Evolutionary conservation across 352 stramenopile species (phyloP).

Genomic region (Sclerospora graminicola): DNA sequence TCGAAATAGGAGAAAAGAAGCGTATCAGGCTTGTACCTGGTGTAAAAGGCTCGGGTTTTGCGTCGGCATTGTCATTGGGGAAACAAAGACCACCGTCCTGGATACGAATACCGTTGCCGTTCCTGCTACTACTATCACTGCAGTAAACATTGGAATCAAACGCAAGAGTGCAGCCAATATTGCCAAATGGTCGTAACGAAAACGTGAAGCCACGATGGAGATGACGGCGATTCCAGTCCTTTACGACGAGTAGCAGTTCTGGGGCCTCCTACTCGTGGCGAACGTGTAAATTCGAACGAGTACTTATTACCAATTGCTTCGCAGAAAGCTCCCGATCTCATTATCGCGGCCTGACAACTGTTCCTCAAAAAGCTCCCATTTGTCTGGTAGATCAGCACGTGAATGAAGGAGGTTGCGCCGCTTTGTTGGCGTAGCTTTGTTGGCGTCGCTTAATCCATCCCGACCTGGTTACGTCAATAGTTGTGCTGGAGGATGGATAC

Average conservation of each 20-base stretch:
- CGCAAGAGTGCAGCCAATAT: too few species aligned
- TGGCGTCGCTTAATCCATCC: too few species aligned
- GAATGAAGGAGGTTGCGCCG: too few species aligned
- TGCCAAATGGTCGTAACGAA: slow-evolving; percentile 64
- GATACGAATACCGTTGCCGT: background rate
- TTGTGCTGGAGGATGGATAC: too few species aligned
- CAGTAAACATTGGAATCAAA: too few species aligned
- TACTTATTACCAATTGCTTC: background rate
- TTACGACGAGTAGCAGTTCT: too few species aligned
- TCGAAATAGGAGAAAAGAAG: slow-evolving; percentile 66
- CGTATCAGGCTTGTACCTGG: slow-evolving; percentile 34
- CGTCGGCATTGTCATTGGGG: slow-evolving; percentile 3
- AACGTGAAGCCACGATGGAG: slow-evolving; percentile 17
- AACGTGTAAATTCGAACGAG: background rate
- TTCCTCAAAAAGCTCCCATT: too few species aligned
- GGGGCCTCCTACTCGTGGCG: too few species aligned
- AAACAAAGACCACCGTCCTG: background rate
- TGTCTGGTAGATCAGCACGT: too few species aligned
- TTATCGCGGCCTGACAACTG: slow-evolving; percentile 34
- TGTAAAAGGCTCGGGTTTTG: slow-evolving; percentile 29
- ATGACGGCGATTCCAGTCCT: background rate
- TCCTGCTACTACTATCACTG: slow-evolving; percentile 7
- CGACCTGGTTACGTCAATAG: too few species aligned
- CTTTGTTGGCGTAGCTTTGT: too few species aligned
- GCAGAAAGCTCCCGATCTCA: slow-evolving; percentile 6